Evolutionary conservation across 441 rosid genomes (phyloP).

Genomic region (Aleurites moluccanus): DNA sequence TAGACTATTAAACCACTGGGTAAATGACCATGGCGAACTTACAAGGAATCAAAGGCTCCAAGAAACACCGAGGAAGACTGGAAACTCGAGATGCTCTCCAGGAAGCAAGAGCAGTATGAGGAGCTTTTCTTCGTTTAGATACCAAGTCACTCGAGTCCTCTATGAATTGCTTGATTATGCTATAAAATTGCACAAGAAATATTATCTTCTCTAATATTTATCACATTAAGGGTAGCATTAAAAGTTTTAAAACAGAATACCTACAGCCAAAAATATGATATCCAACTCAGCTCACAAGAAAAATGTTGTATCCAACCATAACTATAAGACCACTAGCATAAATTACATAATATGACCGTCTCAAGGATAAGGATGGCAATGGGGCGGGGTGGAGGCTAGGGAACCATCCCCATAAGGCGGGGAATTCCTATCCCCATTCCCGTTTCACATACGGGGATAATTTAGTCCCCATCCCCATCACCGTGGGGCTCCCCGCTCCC

Average conservation of each 20-base stretch:
- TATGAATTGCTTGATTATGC: conserved; percentile 51
- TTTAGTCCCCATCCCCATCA: no score
- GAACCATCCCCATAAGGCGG: no score
- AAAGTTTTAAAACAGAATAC: background rate
- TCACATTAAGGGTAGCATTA: background rate
- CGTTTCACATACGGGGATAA: no score
- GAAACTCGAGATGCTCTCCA: conserved; percentile 46
- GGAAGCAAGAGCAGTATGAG: conserved; percentile 40
- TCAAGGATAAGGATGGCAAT: no score
- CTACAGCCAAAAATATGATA: background rate
- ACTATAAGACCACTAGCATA: background rate
- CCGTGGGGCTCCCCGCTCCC: no score
- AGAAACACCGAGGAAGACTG: conserved; percentile 40
- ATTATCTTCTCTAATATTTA: conserved; percentile 1
- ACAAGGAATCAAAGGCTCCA: conserved; percentile 69
- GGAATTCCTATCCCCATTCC: no score
- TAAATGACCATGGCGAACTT: conserved; percentile 27
- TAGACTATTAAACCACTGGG: conserved; percentile 13
- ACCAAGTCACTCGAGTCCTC: conserved; percentile 67
- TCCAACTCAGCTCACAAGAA: background rate
- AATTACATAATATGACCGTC: background rate
- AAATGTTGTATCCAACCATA: background rate
- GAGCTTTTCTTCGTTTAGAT: conserved; percentile 50
- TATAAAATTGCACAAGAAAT: conserved; percentile 35
- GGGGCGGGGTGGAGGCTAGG: no score